Evolutionary conservation across 1,284 basidiomycete species (phyloP), one percentile per base, ranked within the genome.

Genomic region (Mycena citricolor): DNA sequence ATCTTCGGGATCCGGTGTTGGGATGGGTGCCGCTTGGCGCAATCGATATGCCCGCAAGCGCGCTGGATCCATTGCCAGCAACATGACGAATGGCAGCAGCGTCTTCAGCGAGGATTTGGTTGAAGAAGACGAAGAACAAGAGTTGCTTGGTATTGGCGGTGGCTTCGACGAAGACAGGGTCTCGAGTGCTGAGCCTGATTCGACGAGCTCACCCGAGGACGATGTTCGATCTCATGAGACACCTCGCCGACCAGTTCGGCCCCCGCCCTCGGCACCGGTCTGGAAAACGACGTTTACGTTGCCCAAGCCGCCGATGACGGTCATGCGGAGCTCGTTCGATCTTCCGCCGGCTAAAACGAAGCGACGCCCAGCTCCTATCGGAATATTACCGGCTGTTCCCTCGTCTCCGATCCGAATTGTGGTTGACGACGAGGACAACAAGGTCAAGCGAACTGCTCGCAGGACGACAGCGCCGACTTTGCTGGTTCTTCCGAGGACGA

Each of bases 91-190:
- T 32, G 76, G 76, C 51, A 89, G 85, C 59, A 90, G 86, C 59
- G 68, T 86, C 26, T 63, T 88, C 33, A 89, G 84, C 54, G 87
- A 90, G 61, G 75, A 90, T 44, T 73, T 90, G 7, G 78, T 90
- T 14, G 88, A 90, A 57, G 86, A 86, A 53, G 85, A 88, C 23
- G 87, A 90, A 58, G 84, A 89, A 54, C 66, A 75, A 43, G 83
- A 81, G 43, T 65, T 88, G 2, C 68, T 87, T 23, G 81, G 82
- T 34, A 62, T 84, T n/a, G 78, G 82, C 36, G 76, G 81, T 44
- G 75, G 77, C 17, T 87, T 86, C 55, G 82, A 86, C 49, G 70
- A 70, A 29, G 66, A 63, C 5, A 61, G 56, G 26, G 64, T 63
- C 25, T 65, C 67, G 7, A 68, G 65, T 45, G 57, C 59, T 13